Evolutionary conservation across 805 yeast genomes (phyloP).

Genomic region (Myxozyma neotropica): DNA sequence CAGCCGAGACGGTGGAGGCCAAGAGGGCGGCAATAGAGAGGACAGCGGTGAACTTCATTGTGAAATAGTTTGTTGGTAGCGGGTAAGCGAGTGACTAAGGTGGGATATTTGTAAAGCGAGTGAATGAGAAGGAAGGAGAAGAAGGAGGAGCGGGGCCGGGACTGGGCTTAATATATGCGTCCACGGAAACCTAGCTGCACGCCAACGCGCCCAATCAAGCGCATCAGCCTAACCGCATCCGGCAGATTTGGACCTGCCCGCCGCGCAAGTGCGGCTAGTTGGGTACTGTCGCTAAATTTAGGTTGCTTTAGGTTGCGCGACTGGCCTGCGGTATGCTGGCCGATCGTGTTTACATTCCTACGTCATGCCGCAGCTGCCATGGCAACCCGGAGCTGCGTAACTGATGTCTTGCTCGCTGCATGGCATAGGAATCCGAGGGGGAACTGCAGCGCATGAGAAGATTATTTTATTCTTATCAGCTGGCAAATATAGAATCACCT

Average conservation of each 20-base stretch:
- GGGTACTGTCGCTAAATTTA: slow-evolving; percentile 13
- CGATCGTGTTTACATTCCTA: slow-evolving; percentile 12
- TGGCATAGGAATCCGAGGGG: too few relatives aligned
- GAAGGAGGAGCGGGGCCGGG: slow-evolving; percentile 1
- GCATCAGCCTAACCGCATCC: neutral
- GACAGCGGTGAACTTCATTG: slow-evolving; percentile 35
- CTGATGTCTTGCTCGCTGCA: neutral
- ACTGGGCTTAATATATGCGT: slow-evolving; percentile 15
- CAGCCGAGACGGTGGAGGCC: slow-evolving; percentile 35
- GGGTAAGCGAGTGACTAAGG: slow-evolving; percentile 18
- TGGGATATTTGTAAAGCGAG: slow-evolving; percentile 9
- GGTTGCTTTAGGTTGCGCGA: slow-evolving; percentile 7
- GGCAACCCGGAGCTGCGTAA: neutral
- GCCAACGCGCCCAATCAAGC: neutral
- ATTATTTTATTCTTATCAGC: too few relatives aligned
- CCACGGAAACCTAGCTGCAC: neutral
- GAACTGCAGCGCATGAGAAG: too few relatives aligned
- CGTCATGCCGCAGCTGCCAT: slow-evolving; percentile 6
- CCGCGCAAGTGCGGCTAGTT: neutral
- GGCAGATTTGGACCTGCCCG: neutral
- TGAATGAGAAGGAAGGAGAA: neutral
- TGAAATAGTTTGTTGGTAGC: slow-evolving; percentile 4
- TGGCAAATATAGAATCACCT: too few relatives aligned
- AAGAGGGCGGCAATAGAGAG: slow-evolving; percentile 32
- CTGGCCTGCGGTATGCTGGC: slow-evolving; percentile 4